Base-by-base conservation (phyloP, 2,329 filamentous ascomycete species). In the Plectosphaerella sp. region DNA sequence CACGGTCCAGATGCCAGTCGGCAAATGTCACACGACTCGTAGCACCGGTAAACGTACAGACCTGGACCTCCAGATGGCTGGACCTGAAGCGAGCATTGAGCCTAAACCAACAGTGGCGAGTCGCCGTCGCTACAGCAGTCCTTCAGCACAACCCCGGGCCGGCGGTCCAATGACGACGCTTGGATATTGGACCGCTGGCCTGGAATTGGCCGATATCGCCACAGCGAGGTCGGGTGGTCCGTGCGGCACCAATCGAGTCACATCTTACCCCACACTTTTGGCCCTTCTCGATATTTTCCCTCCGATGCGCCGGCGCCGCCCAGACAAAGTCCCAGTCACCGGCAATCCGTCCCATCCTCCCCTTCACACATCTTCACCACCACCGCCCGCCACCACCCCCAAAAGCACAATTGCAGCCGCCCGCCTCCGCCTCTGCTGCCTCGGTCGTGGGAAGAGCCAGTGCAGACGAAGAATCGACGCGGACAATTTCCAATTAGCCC, bases 281-380 rank as follows among this genome's bases (percentile, higher is more conserved):
- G 11, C 35, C 35, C 36, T 48, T 48, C 47, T 35, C 22, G 35
- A 48, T 48, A 48, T 48, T 48, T 48, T 48, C 47, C 47, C 46
- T 48, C 47, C 47, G 47, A 48, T 48, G 35, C 47, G 36, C 36
- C 47, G 47, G 47, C 37, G 47, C 20, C 18, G 15, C 18, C 18
- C 35, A 41, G 35, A 35, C 46, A 37, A 33, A 48, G 20, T 41
- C 36, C 36, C n/a, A 41, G 37, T 20, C 48, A 45, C 28, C 3
- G 16, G 11, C 28, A 9, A 33, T 33, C 28, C 28, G 8, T 12
- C 28, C 28, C 28, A 9, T 42, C 28, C 11, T 12, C 28, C 28
- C 28, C 28, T 42, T 25, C 20, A n/a, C 20, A 22, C 33, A 43
- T 45, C 37, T 20, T 14, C 36, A 24, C 20, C 4, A 18, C n/a